Conservation (phyloP, 2,329 filamentous ascomycete species). For the Trichophaea hybrida region DNA sequence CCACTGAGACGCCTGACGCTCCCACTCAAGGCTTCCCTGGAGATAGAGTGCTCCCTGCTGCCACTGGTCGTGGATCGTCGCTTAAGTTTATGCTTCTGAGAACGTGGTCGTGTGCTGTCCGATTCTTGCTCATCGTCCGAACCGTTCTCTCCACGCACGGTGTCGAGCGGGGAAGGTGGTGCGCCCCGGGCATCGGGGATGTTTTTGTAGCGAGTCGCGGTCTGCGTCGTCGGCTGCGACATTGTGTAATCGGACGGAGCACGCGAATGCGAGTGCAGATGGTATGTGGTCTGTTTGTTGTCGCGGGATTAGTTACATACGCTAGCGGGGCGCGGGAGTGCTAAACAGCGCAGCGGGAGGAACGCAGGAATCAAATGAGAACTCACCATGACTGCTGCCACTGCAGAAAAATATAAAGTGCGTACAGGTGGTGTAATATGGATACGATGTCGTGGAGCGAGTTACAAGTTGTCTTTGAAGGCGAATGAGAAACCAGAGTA, state of each 20-base stretch:
- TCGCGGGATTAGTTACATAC: no score
- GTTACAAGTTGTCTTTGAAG: not conserved
- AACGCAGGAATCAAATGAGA: no score
- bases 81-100: not conserved
- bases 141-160: not conserved
- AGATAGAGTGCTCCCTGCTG: not conserved
- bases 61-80: not conserved
- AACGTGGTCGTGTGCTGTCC: not conserved
- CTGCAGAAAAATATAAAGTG: not conserved
- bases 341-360: no score
- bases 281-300: not conserved
- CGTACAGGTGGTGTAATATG: not conserved
- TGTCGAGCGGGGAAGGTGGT: not conserved
- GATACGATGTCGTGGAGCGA: not conserved
- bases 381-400: not conserved
- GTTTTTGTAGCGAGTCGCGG: not conserved
- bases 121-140: not conserved
- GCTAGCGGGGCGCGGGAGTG: no score
- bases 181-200: not conserved
- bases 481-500: not conserved
- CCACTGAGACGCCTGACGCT: not conserved
- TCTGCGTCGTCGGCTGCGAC: not conserved
- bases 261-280: not conserved
- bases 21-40: not conserved
- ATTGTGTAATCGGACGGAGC: not conserved